phyloP scores from a whole-genome alignment of 352 stramenopile species.

The Phytophthora rubi region DNA sequence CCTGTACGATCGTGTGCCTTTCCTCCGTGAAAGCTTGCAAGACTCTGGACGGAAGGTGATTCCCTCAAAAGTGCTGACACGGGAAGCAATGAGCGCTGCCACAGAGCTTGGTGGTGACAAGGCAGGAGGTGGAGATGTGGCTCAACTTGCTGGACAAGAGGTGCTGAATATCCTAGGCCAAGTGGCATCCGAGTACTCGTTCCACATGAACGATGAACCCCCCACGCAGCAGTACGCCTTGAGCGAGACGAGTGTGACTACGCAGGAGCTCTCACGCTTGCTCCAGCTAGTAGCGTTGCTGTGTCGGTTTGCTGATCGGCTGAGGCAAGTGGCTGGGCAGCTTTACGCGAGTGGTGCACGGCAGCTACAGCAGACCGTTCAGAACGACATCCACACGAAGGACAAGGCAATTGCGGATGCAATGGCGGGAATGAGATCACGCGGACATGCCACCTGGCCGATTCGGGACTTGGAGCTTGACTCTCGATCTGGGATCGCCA shows the following conservation, averaged over 20 bases:
- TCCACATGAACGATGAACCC: conserved; percentile 32
- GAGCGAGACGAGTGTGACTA: conserved; percentile 37
- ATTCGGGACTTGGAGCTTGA: conserved; percentile 7
- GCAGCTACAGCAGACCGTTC: conserved; percentile 30
- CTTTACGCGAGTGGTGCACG: conserved; percentile 36
- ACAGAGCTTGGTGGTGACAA: conserved; percentile 29
- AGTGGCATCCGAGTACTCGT: conserved; percentile 42
- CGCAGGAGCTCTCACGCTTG: conserved; percentile 28
- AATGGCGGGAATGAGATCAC: conserved; percentile 31
- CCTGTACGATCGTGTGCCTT: conserved; percentile 49
- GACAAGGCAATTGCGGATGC: conserved; percentile 34
- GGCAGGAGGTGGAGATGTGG: conserved; percentile 17
- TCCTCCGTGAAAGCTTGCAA: conserved; percentile 37
- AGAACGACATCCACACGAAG: conserved; percentile 42
- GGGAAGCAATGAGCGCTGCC: conserved; percentile 38
- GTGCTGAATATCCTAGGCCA: conserved; percentile 43
- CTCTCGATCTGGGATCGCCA: conserved; percentile 8
- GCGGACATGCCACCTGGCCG: conserved; percentile 31
- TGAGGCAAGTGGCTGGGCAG: conserved; percentile 32
- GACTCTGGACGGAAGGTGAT: conserved; percentile 29
- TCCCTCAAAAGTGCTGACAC: conserved; percentile 25
- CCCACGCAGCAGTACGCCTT: conserved; percentile 26
- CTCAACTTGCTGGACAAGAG: conserved; percentile 40
- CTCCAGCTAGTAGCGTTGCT: conserved; percentile 42
- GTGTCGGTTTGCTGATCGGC: conserved; percentile 42